Base-by-base conservation (phyloP, 1,284 basidiomycete genomes). In the Mrakiaceae sp. region DNA sequence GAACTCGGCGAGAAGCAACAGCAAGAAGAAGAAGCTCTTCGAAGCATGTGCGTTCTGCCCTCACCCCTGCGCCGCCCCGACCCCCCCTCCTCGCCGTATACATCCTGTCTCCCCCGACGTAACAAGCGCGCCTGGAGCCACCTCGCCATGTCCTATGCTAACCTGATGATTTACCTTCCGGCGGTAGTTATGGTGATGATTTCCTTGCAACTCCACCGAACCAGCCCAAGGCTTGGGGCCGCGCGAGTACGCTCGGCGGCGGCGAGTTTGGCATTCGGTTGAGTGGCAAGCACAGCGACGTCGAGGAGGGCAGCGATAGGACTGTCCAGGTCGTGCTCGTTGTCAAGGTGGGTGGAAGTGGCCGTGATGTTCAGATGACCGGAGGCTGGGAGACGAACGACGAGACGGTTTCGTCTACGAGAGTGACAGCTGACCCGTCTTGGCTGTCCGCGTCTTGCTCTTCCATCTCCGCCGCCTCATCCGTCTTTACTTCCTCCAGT, bases 401-500 rank as follows among this genome's bases (percentile, higher is more conserved):
- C 12, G 9, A 27, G 8, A 11, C 27, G 27, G 27, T 27, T 27
- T 27, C 27, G 27, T 27, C 27, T 27, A 27, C 27, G 27, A 27
- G 27, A 27, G 27, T 27, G 27, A 27, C 27, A 27, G 27, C 27
- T 27, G 27, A 27, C 27, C 27, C 40, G 60, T 44, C 4, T 27
- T n/a, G 7, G 42, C 14, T 39, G 11, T n/a, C 40, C 39, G 40
- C 42, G 3, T 51, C 52, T n/a, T 44, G 52, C 58, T 52, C 7
- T 69, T 75, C 9, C 64, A 67, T 1, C 60, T 76, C 5, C 48
- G 69, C 27, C 69, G 72, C 7, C 72, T 3, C 56, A 6, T 43
- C 16, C 27, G 59, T 43, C 44, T 8, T 39, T 11, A 6, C 27
- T 3, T 11, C 11, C 46, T 46, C 3, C 47, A 66, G 65, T 63